phyloP scores from a whole-genome alignment of 164 flowering plant genomes.

The Piper betle region DNA sequence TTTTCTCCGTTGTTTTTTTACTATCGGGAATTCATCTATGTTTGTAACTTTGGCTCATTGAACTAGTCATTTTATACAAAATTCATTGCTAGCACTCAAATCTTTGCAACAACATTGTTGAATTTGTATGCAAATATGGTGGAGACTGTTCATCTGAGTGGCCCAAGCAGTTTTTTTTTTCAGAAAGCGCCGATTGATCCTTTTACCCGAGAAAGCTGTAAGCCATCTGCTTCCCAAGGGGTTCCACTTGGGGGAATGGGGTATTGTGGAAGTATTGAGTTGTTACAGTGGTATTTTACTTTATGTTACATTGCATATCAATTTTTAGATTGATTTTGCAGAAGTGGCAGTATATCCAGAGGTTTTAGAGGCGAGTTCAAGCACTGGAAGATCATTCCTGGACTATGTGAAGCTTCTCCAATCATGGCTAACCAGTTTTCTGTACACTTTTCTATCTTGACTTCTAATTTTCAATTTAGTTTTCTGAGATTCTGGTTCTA shows the following conservation, averaged over 20 bases:
- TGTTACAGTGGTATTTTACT: neutral
- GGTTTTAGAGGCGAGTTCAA: conserved; percentile 97
- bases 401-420: conserved; percentile 76
- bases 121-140: neutral
- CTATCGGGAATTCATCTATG: neutral
- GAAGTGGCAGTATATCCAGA: conserved; percentile 98
- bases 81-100: neutral
- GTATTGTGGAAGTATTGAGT: conserved; percentile 23
- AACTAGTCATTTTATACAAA: neutral
- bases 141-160: neutral
- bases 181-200: conserved; percentile 99
- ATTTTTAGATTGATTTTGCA: conserved; percentile 17
- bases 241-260: conserved; percentile 99
- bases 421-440: conserved; percentile 97
- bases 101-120: neutral
- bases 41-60: no score
- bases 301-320: neutral
- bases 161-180: neutral
- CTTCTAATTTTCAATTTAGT: neutral
- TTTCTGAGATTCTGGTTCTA: no score
- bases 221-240: conserved; percentile 96
- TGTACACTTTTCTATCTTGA: conserved; percentile 32
- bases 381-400: conserved; percentile 90
- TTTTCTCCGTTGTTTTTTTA: neutral
- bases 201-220: conserved; percentile 77